phyloP scores from a whole-genome alignment of 2,329 filamentous ascomycete species.

The Penicillium sp. region DNA sequence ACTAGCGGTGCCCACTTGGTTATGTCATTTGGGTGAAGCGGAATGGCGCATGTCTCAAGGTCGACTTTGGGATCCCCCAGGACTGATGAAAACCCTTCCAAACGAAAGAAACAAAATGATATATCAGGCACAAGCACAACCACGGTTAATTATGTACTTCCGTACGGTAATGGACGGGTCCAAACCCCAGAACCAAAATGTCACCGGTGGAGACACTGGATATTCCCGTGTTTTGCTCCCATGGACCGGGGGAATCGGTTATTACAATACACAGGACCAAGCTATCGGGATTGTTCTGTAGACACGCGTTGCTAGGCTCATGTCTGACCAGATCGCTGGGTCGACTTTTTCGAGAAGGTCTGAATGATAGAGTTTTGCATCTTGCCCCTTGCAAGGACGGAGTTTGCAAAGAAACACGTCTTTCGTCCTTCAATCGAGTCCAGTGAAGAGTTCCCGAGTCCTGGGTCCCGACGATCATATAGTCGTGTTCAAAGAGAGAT shows the following conservation, averaged over 20 bases:
- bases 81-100: neutral
- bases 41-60: no score
- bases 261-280: no score
- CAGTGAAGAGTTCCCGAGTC: conserved; percentile 8
- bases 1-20: no score
- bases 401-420: no score
- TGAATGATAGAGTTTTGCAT: neutral
- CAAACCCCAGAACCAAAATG: neutral
- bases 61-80: no score
- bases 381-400: neutral
- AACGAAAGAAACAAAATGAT: no score
- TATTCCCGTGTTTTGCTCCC: conserved; percentile 1
- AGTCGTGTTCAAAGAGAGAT: neutral
- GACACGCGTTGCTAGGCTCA: conserved; percentile 3
- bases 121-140: no score
- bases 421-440: neutral
- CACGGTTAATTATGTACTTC: no score
- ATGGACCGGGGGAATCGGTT: no score
- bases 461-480: conserved; percentile 8
- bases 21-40: no score
- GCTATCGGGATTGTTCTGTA: no score
- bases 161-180: neutral
- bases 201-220: conserved; percentile 2
- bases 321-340: conserved; percentile 1
- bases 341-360: conserved; percentile 7